These are phyloP conservation scores for Flaveria ramosissima DNA, from an alignment of 129 eudicot genomes.

Conservation along the genomic window DNA sequence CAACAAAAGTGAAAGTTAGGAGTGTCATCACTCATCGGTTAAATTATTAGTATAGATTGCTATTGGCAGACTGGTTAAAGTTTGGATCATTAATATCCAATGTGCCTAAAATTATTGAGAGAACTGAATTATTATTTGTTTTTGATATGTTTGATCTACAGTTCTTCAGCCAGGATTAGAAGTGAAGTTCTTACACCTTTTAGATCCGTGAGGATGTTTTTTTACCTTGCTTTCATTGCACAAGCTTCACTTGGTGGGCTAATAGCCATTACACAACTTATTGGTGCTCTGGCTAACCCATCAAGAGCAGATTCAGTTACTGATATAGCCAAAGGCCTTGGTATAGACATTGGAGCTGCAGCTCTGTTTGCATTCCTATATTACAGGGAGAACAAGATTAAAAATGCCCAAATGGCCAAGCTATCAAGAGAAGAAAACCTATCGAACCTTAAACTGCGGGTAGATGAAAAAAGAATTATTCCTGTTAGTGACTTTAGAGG, in stretches of 20 bases:
- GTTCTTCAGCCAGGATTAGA: constrained; percentile 83
- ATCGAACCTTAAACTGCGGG: constrained; percentile 79
- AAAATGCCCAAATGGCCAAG: constrained; percentile 77
- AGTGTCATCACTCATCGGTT: too few relatives aligned
- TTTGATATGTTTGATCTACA: constrained; percentile 36
- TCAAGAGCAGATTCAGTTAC: constrained; percentile 68
- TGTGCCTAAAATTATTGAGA: neutral
- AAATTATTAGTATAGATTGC: too few relatives aligned
- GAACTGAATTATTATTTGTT: neutral
- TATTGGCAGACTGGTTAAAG: too few relatives aligned
- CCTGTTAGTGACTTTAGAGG: constrained; percentile 80
- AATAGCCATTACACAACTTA: constrained; percentile 68
- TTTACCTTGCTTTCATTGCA: constrained; percentile 85
- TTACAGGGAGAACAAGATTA: constrained; percentile 68
- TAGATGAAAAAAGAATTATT: constrained; percentile 61
- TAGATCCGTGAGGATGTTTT: constrained; percentile 92
- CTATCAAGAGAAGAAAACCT: constrained; percentile 89
- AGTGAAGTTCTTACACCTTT: constrained; percentile 98
- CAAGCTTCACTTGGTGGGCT: constrained; percentile 87
- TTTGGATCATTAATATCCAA: too few relatives aligned
- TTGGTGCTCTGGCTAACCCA: constrained; percentile 79
- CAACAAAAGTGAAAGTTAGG: too few relatives aligned
- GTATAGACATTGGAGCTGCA: constrained; percentile 80
- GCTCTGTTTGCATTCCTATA: constrained; percentile 74
- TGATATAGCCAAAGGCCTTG: constrained; percentile 73